Percentiles rank a stretch among this genome's conserved stretches.
Evolutionary conservation across 768 basidiomycete genomes (phyloP).

Genomic region (Mycena galopus): DNA sequence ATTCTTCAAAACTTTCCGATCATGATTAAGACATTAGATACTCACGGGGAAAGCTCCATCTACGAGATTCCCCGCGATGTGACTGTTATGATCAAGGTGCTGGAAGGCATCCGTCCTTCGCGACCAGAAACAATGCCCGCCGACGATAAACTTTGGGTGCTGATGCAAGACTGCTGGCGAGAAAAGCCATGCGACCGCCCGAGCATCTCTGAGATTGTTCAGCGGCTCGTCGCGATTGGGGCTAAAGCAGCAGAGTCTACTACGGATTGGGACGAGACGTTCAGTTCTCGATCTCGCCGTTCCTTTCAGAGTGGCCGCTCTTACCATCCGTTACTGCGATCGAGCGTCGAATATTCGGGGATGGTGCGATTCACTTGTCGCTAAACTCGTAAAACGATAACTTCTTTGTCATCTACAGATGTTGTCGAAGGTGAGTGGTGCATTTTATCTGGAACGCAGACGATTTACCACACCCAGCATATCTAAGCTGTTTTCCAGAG

Average conservation of each 20-base stretch:
- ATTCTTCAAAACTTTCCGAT: neutral
- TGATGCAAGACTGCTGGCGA: conserved; percentile 28
- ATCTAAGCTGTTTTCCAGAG: neutral
- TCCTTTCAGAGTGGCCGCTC: conserved; percentile 27
- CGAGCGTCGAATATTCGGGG: conserved; percentile 14
- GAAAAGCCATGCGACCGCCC: conserved; percentile 15
- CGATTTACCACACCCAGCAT: neutral
- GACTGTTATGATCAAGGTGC: conserved; percentile 10
- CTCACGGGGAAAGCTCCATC: conserved; percentile 19
- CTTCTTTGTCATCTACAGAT: neutral
- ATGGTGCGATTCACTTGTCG: neutral
- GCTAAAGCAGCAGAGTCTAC: neutral
- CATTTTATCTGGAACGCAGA: neutral
- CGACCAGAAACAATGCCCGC: conserved; percentile 6
- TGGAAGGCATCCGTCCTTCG: conserved; percentile 13
- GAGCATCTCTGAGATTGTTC: conserved; percentile 1
- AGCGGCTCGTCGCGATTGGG: conserved; percentile 19
- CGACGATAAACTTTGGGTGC: conserved; percentile 22
- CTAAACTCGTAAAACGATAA: neutral
- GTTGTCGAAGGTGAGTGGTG: neutral
- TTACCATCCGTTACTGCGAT: conserved; percentile 24
- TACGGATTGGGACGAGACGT: conserved; percentile 27
- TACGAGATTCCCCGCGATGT: conserved; percentile 13
- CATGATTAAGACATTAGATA: conserved; percentile 8
- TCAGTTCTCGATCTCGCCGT: conserved; percentile 23